Percentiles rank a stretch among this genome's conserved stretches.
Evolutionary conservation across 768 basidiomycete species (phyloP).

Genomic region (Trametes coccinea): DNA sequence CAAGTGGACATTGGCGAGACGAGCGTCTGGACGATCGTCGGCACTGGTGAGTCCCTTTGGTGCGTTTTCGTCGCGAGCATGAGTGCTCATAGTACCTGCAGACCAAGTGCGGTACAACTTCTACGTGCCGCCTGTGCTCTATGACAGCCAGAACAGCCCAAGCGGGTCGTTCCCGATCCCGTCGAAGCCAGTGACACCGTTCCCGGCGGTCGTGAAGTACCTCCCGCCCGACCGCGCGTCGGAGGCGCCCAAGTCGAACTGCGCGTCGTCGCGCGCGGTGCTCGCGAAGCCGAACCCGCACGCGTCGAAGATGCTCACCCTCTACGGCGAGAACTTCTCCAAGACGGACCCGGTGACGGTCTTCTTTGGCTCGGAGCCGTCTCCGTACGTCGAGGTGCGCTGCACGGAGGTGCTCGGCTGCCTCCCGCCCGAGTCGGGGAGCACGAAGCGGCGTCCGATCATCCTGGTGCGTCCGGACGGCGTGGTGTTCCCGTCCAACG

Average conservation of each 20-base stretch:
- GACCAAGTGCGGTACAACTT: slow-evolving; percentile 94
- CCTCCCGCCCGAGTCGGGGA: slow-evolving; percentile 69
- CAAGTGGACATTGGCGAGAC: slow-evolving; percentile 92
- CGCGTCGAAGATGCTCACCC: slow-evolving; percentile 76
- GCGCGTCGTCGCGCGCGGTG: slow-evolving; percentile 63
- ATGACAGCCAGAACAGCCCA: slow-evolving; percentile 75
- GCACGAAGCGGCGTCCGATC: slow-evolving; percentile 72
- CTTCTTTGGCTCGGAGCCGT: slow-evolving; percentile 86
- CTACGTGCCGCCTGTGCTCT: slow-evolving; percentile 83
- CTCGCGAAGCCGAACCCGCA: slow-evolving; percentile 79
- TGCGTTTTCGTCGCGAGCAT: too few species aligned
- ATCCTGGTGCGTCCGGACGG: slow-evolving; percentile 83
- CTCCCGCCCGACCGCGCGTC: slow-evolving; percentile 86
- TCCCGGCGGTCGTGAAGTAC: slow-evolving; percentile 88
- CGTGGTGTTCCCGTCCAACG: slow-evolving; percentile 82
- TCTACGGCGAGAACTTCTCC: slow-evolving; percentile 88
- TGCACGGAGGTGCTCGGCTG: slow-evolving; percentile 86
- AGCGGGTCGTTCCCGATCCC: slow-evolving; percentile 73
- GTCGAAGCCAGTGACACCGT: slow-evolving; percentile 80
- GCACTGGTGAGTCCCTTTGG: slow-evolving; percentile 61
- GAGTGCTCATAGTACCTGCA: slow-evolving; percentile 28
- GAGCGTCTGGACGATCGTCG: slow-evolving; percentile 93
- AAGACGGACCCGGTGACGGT: slow-evolving; percentile 80
- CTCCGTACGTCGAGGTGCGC: slow-evolving; percentile 84
- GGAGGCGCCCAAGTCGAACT: slow-evolving; percentile 76